Conservation (phyloP, 2,329 filamentous ascomycete genomes). For the Xylariaceae sp. region DNA sequence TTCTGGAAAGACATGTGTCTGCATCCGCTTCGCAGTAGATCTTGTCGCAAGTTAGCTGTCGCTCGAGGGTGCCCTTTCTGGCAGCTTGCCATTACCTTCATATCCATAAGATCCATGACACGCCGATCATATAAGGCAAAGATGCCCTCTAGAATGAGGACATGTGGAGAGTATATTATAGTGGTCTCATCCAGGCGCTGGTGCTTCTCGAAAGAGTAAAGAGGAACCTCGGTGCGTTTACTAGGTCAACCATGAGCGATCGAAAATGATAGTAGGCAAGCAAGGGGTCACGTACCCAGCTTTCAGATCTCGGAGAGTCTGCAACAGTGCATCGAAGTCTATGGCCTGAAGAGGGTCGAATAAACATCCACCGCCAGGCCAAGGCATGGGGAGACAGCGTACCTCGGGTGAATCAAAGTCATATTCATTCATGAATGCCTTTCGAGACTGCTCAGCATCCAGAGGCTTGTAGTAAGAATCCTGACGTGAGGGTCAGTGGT, state of each 20-base stretch:
- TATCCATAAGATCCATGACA: slow-evolving; percentile 79
- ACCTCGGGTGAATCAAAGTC: slow-evolving; percentile 89
- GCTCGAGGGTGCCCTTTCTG: too few relatives aligned
- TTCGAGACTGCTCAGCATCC: slow-evolving; percentile 66
- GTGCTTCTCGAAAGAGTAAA: slow-evolving; percentile 94
- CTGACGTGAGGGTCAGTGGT: slow-evolving; percentile 35
- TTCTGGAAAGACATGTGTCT: slow-evolving; percentile 83
- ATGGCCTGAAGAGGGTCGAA: slow-evolving; percentile 50
- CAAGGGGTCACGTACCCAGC: slow-evolving; percentile 57
- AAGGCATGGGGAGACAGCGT: slow-evolving; percentile 13
- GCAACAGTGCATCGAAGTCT: slow-evolving; percentile 83
- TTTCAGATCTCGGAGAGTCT: slow-evolving; percentile 76
- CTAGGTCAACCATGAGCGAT: slow-evolving; percentile 35
- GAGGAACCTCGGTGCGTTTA: slow-evolving; percentile 80
- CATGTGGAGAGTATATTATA: slow-evolving; percentile 91
- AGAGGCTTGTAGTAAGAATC: slow-evolving; percentile 97
- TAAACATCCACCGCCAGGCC: slow-evolving; percentile 13
- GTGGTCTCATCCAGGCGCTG: slow-evolving; percentile 71
- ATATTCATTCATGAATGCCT: slow-evolving; percentile 84
- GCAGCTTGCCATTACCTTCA: slow-evolving; percentile 76
- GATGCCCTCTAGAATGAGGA: slow-evolving; percentile 91
- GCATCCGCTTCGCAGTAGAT: slow-evolving; percentile 96
- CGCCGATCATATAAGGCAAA: slow-evolving; percentile 86
- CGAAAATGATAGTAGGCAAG: background rate
- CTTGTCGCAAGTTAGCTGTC: slow-evolving; percentile 30